These are phyloP conservation scores for Hanseniaspora clermontiae DNA, from an alignment of 805 yeast genomes.

Conservation along the genomic window DNA sequence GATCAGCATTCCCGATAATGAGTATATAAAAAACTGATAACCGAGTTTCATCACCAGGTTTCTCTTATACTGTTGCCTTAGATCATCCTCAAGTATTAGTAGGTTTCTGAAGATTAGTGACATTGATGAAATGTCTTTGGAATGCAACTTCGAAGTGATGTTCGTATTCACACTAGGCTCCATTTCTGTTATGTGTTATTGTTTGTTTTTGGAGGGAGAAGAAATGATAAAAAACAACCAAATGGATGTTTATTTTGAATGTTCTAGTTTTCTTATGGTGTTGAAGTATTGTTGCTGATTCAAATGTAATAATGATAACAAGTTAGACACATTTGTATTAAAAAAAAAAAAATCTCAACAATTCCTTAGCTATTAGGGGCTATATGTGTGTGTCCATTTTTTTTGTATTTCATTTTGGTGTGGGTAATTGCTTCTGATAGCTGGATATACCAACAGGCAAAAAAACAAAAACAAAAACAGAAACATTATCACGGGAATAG, in stretches of 20 bases:
- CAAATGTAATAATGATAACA: too few relatives aligned
- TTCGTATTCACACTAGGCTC: neutral
- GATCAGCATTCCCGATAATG: constrained; percentile 30
- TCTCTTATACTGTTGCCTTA: constrained; percentile 67
- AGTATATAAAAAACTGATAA: constrained; percentile 31
- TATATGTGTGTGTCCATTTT: neutral
- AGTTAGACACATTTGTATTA: too few relatives aligned
- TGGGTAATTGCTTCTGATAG: too few relatives aligned
- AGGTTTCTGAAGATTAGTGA: constrained; percentile 72
- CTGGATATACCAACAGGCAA: too few relatives aligned
- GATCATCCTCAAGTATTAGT: constrained; percentile 70
- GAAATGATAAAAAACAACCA: neutral
- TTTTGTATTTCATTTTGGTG: too few relatives aligned
- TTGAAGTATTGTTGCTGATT: too few relatives aligned
- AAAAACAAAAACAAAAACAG: too few relatives aligned
- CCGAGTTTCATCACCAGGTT: constrained; percentile 49
- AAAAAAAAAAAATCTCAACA: neutral
- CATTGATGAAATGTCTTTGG: constrained; percentile 33
- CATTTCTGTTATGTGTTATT: neutral
- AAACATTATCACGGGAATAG: too few relatives aligned
- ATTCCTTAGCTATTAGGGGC: neutral
- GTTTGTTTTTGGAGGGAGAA: too few relatives aligned
- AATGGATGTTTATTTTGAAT: neutral
- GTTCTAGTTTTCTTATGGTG: too few relatives aligned
- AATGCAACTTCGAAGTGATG: constrained; percentile 12